phyloP scores from a whole-genome alignment of 164 flowering plant genomes.

The Protea cynaroides region DNA sequence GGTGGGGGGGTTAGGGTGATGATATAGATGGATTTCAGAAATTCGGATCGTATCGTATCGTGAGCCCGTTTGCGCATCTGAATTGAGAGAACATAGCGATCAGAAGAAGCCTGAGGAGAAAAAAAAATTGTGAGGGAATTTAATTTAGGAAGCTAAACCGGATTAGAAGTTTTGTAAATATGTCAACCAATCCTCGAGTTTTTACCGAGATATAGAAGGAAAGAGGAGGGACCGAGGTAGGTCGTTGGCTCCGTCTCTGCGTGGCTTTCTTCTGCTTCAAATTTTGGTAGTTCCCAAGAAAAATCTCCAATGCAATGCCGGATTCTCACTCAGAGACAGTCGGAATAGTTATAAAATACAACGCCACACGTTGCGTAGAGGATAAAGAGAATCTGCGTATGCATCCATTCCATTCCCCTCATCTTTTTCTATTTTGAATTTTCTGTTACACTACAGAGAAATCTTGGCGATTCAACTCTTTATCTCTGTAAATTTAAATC shows the following conservation, averaged over 20 bases:
- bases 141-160: neutral
- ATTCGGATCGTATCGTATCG: too few relatives aligned
- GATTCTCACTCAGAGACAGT: conserved; percentile 1
- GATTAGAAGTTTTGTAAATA: too few relatives aligned
- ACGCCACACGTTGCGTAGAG: neutral
- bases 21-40: too few relatives aligned
- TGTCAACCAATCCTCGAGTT: too few relatives aligned
- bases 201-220: too few relatives aligned
- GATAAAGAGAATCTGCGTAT: conserved; percentile 4
- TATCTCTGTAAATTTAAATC: neutral
- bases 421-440: neutral
- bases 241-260: neutral
- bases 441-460: neutral
- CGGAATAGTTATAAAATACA: conserved; percentile 4
- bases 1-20: too few relatives aligned
- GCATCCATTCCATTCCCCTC: neutral
- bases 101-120: too few relatives aligned
- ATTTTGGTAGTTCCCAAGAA: neutral
- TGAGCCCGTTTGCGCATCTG: too few relatives aligned
- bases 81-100: too few relatives aligned
- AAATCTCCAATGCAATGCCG: neutral
- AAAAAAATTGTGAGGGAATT: neutral
- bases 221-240: too few relatives aligned
- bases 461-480: neutral
- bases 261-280: neutral